Evolutionary conservation across 805 yeast species (phyloP).

Genomic region (Metschnikowia matae): DNA sequence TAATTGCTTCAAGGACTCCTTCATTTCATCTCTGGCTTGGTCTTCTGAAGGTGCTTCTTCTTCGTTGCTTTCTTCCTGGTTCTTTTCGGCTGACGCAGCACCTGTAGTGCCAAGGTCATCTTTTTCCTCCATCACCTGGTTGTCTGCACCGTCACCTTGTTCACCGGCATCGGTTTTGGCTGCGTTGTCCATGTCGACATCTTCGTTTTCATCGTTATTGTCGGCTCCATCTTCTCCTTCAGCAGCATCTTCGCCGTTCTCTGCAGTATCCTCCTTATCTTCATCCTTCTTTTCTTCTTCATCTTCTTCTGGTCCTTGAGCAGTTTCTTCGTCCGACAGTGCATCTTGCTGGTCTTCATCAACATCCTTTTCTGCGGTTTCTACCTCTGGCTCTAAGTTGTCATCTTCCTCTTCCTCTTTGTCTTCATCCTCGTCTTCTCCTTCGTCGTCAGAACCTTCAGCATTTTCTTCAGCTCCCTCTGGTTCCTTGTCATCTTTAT

Average conservation of each 20-base stretch:
- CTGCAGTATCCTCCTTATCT: slow-evolving; percentile 28
- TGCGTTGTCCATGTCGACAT: slow-evolving; percentile 53
- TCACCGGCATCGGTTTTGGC: slow-evolving; percentile 57
- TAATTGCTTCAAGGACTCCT: slow-evolving; percentile 76
- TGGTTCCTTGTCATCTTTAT: slow-evolving; percentile 17
- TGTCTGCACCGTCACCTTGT: slow-evolving; percentile 60
- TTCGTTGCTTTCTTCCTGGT: slow-evolving; percentile 36
- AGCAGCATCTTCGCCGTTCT: slow-evolving; percentile 27
- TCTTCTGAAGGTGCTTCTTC: slow-evolving; percentile 42
- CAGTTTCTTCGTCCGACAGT: slow-evolving; percentile 29
- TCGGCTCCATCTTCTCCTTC: slow-evolving; percentile 57
- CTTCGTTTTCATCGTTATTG: slow-evolving; percentile 39
- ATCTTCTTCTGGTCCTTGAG: slow-evolving; percentile 31
- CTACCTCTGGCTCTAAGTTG: slow-evolving; percentile 27
- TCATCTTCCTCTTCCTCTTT: slow-evolving; percentile 22
- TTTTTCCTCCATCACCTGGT: slow-evolving; percentile 52
- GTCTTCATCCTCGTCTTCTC: slow-evolving; percentile 22
- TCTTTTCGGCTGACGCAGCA: slow-evolving; percentile 35
- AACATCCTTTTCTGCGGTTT: slow-evolving; percentile 15
- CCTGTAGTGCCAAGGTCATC: slow-evolving; percentile 70
- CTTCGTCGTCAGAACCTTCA: slow-evolving; percentile 18
- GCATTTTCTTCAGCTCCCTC: slow-evolving; percentile 14
- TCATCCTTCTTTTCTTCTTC: slow-evolving; percentile 38
- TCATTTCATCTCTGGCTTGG: slow-evolving; percentile 60
- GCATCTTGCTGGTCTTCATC: slow-evolving; percentile 27